Conservation (phyloP, 2,329 filamentous ascomycete genomes). For the Fusarium lateritium region DNA sequence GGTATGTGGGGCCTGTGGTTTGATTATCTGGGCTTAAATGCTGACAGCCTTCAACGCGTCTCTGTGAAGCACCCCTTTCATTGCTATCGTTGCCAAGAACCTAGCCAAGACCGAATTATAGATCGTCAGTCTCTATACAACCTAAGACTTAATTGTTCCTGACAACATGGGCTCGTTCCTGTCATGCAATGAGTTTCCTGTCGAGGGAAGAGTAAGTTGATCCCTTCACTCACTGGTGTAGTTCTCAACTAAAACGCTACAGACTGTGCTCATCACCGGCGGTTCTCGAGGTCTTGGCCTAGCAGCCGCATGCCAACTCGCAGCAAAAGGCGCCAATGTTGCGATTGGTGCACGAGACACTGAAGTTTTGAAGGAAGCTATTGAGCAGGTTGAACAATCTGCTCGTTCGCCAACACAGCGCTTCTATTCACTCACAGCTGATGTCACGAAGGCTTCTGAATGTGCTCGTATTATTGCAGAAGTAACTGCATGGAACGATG, state of each 20-base stretch:
- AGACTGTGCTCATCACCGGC: conserved; percentile 37
- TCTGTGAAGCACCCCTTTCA: background rate
- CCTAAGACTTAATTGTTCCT: rapidly evolving
- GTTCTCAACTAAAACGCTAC: background rate
- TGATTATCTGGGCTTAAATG: conserved; percentile 7
- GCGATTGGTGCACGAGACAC: conserved; percentile 26
- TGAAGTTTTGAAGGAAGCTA: conserved; percentile 11
- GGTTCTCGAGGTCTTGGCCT: conserved; percentile 35
- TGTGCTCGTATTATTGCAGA: conserved; percentile 26
- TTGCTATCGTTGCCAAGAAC: background rate
- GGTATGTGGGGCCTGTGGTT: conserved; percentile 4
- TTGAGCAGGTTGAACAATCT: conserved; percentile 20
- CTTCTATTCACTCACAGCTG: conserved; percentile 21
- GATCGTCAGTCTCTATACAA: rapidly evolving
- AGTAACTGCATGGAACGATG: conserved; percentile 28
- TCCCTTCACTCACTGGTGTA: rapidly evolving
- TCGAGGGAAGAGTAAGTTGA: conserved; percentile 14
- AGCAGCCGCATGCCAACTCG: conserved; percentile 33
- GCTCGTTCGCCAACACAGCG: conserved; percentile 20
- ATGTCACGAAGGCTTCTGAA: conserved; percentile 27
- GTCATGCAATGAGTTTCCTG: conserved; percentile 26
- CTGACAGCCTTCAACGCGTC: conserved; percentile 25
- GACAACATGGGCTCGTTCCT: conserved; percentile 16
- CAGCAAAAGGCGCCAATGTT: conserved; percentile 27
- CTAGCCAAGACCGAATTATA: background rate